Evolutionary conservation across 164 flowering plant genomes (phyloP).

Genomic region (Protea cynaroides): DNA sequence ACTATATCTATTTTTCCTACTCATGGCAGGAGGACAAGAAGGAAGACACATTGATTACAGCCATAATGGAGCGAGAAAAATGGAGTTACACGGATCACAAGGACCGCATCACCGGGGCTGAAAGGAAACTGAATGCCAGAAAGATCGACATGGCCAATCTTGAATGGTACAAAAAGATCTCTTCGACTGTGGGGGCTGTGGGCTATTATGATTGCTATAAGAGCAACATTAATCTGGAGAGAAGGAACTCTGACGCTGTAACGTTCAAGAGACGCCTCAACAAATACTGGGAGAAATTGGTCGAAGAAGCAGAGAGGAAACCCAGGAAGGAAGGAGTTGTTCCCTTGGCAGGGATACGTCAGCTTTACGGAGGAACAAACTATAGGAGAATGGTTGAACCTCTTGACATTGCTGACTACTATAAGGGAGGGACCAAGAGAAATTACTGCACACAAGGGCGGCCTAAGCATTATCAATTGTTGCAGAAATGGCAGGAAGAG

Average conservation of each 20-base stretch:
- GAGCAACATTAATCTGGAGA: background rate
- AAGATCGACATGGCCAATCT: constrained; percentile 30
- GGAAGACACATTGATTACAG: background rate
- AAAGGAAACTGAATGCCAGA: constrained; percentile 22
- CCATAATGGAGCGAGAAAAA: constrained; percentile 9
- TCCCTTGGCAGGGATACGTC: constrained; percentile 11
- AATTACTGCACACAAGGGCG: constrained; percentile 25
- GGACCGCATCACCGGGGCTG: constrained; percentile 6
- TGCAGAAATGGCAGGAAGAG: constrained; percentile 37
- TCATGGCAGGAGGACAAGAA: constrained; percentile 7
- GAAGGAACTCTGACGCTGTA: constrained; percentile 12
- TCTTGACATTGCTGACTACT: constrained; percentile 45
- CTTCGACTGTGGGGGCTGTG: constrained; percentile 1
- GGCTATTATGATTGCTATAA: constrained; percentile 50
- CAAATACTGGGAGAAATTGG: constrained; percentile 34
- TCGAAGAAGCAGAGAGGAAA: constrained; percentile 26
- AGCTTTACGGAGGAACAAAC: constrained; percentile 35
- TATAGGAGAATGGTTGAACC: constrained; percentile 53
- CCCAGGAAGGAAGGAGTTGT: constrained; percentile 26
- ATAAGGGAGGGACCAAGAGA: constrained; percentile 1
- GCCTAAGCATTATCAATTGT: constrained; percentile 20
- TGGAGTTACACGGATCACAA: background rate
- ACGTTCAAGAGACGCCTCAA: constrained; percentile 18
- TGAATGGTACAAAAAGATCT: constrained; percentile 44
- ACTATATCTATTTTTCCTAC: too few relatives aligned